phyloP scores from a whole-genome alignment of 2,329 filamentous ascomycete species.

The Pezicula neosporulosa region DNA sequence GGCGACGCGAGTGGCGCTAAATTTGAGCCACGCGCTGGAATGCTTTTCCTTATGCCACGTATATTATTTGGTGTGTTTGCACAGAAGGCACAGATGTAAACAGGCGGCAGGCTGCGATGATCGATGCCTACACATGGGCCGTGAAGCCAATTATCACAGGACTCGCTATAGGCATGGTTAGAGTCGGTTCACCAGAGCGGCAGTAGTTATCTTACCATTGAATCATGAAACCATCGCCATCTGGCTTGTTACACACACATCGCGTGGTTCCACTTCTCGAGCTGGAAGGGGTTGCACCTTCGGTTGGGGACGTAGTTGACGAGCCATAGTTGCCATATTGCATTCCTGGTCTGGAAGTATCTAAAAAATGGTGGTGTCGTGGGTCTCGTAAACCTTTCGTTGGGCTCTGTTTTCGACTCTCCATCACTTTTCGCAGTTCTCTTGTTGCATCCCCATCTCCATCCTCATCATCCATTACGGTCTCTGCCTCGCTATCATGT shows the following conservation, averaged over 20 bases:
- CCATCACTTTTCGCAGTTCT: constrained; percentile 53
- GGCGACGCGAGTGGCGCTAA: constrained; percentile 30
- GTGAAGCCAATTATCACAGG: constrained; percentile 63
- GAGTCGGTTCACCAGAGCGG: neutral
- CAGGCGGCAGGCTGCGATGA: constrained; percentile 49
- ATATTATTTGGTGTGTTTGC: constrained; percentile 53
- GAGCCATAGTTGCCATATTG: constrained; percentile 19
- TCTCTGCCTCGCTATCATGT: constrained; percentile 56
- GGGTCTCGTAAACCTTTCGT: constrained; percentile 14
- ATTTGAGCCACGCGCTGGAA: constrained; percentile 9
- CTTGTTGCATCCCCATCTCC: constrained; percentile 54
- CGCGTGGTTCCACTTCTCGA: constrained; percentile 37
- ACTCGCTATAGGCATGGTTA: constrained; percentile 42
- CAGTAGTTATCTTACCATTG: constrained; percentile 50
- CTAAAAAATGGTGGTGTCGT: constrained; percentile 17
- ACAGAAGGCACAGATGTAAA: constrained; percentile 64
- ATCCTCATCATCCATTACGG: constrained; percentile 45
- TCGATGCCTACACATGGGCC: constrained; percentile 60
- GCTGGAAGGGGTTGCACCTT: constrained; percentile 41
- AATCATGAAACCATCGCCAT: constrained; percentile 52
- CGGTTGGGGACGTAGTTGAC: constrained; percentile 45
- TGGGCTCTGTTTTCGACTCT: constrained; percentile 22
- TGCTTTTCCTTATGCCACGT: constrained; percentile 40
- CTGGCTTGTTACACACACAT: constrained; percentile 49
- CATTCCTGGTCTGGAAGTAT: constrained; percentile 13